A percentile compares a stretch with the other conserved stretches of the same genome.
Conservation (phyloP, 768 basidiomycete species). For the Auricularia auricula-judae region DNA sequence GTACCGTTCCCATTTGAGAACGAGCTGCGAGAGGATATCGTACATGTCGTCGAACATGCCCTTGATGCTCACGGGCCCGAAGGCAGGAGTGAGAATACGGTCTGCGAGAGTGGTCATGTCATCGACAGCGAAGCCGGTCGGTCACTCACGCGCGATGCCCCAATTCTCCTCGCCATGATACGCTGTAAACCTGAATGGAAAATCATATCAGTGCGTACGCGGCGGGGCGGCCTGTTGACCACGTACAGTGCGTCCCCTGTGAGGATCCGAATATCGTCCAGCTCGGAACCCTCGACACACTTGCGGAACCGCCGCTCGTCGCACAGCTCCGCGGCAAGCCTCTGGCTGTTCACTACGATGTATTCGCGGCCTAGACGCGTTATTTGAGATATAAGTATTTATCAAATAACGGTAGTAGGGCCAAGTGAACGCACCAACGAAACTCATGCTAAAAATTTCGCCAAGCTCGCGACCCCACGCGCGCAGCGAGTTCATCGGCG, state of each 20-base stretch:
- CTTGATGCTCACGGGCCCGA: slow-evolving; percentile 30
- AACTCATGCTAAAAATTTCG: neutral
- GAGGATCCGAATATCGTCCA: slow-evolving; percentile 25
- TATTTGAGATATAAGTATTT: neutral
- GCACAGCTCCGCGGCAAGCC: slow-evolving; percentile 30
- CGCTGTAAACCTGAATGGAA: slow-evolving; percentile 7
- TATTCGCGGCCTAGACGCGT: neutral
- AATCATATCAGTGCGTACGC: too few relatives aligned
- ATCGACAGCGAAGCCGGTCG: neutral
- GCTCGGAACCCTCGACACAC: slow-evolving; percentile 19
- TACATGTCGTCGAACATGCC: slow-evolving; percentile 39
- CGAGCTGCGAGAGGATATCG: slow-evolving; percentile 32
- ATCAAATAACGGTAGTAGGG: neutral
- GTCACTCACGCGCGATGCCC: slow-evolving; percentile 30
- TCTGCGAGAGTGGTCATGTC: slow-evolving; percentile 7
- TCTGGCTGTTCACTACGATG: slow-evolving; percentile 24
- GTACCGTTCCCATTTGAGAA: slow-evolving; percentile 34
- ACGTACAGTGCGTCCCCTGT: slow-evolving; percentile 27
- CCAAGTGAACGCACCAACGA: neutral
- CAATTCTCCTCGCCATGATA: slow-evolving; percentile 34
- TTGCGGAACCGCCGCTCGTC: slow-evolving; percentile 35
- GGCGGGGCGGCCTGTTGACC: too few relatives aligned
- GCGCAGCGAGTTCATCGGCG: neutral
- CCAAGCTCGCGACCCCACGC: neutral
- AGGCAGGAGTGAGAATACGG: slow-evolving; percentile 31